Base-by-base conservation (phyloP, 2,329 filamentous ascomycete genomes). In the Clarireedia sp. region DNA sequence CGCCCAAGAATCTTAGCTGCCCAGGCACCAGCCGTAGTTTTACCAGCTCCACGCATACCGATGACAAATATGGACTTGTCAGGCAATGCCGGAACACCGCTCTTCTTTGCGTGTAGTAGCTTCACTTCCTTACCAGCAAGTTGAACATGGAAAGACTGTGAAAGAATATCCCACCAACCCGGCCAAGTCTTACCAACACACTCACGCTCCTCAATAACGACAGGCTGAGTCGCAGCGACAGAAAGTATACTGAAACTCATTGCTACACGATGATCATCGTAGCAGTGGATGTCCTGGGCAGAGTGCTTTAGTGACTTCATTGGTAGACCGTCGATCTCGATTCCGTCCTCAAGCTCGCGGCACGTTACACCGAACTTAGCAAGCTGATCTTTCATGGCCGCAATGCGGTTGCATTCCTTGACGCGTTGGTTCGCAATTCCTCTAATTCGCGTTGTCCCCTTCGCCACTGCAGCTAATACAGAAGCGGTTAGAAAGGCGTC, bases 151-250 rank as follows among this genome's bases (percentile, higher is more conserved):
- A 96, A 99, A 14, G 82, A 80, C 62, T 87, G 83, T 21, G 85
- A 85, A 55, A 97, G 73, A 17, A 85, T 83, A 70, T 99, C 94
- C 94, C 94, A 99, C 90, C 94, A 99, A 9, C 92, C 94, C 0
- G 94, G 94, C 94, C 94, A 99, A 2, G 94, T 99, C 77, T 99
- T 99, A 41, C 88, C 91, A 2, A 90, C 89, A 69, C 94, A 99
- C 66, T 96, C 90, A 58, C 90, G 87, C 69, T 99, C 94, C 2
- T 89, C 79, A 51, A 99, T 83, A 16, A 95, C 73, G 0, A 90
- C 86, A 0, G 89, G 80, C 7, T 81, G 72, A 1, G 88, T 85
- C 0, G 87, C 80, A 29, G 86, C 81, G 17, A 89, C 74, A 12
- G 90, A 83, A 16, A 99, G 76, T 6, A 99, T 90, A 62, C 90